A percentile compares a stretch with the other conserved stretches of the same genome.
Evolutionary conservation across 2,329 filamentous ascomycete genomes (phyloP).

Genomic region (Xylaria sp.): DNA sequence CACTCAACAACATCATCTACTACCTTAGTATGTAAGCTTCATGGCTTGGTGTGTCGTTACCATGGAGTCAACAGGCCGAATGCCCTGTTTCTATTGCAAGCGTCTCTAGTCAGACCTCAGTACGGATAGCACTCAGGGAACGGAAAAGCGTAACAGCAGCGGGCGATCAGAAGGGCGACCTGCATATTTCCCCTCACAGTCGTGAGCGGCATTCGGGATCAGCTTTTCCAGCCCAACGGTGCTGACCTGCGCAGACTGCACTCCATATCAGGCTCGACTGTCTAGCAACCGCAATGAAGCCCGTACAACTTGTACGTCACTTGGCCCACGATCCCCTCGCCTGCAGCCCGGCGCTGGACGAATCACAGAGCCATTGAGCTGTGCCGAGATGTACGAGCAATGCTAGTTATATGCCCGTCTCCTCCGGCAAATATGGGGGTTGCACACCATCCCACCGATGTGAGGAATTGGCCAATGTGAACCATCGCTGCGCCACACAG

Average conservation of each 20-base stretch:
- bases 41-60: not conserved
- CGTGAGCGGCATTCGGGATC: not conserved
- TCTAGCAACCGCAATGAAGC: not conserved
- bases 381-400: conserved; percentile 28
- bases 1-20: no score
- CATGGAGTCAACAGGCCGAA: no score
- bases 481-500: conserved; percentile 18
- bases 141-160: not conserved
- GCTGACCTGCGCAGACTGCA: conserved; percentile 5
- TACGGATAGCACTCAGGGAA: not conserved
- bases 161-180: not conserved
- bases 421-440: conserved; percentile 33
- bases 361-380: conserved; percentile 28
- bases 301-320: conserved; percentile 27
- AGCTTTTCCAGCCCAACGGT: not conserved
- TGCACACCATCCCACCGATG: conserved; percentile 17
- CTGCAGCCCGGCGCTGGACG: conserved; percentile 11
- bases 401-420: conserved; percentile 26
- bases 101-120: not conserved
- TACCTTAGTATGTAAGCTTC: no score
- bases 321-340: conserved; percentile 34
- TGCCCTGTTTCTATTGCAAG: not conserved
- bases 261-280: not conserved
- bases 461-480: not conserved
- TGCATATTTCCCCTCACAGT: conserved; percentile 4